These are phyloP conservation scores for Komagataella kurtzmanii DNA, from an alignment of 805 yeast species.

Conservation along the genomic window DNA sequence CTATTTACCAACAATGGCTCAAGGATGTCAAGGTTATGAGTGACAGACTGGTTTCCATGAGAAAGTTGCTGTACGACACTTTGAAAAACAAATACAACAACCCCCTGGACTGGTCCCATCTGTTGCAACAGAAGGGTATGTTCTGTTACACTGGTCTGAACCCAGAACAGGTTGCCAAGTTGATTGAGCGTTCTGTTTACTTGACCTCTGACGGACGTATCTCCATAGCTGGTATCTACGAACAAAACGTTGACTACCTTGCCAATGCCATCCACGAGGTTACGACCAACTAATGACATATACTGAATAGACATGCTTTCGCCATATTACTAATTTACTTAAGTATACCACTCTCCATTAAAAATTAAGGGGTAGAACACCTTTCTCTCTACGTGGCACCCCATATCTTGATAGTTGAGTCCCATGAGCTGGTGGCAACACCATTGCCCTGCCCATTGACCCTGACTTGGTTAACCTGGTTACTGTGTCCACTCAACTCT, in stretches of 20 bases:
- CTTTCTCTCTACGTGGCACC: slow-evolving; percentile 2
- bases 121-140: slow-evolving; percentile 90
- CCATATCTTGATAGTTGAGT: slow-evolving; percentile 60
- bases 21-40: slow-evolving; percentile 70
- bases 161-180: slow-evolving; percentile 53
- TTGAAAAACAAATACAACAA: slow-evolving; percentile 35
- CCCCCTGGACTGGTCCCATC: slow-evolving; percentile 72
- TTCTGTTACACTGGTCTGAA: slow-evolving; percentile 82
- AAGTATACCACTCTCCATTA: not conserved
- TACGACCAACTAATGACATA: slow-evolving; percentile 10
- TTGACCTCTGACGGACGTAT: slow-evolving; percentile 86
- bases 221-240: slow-evolving; percentile 81
- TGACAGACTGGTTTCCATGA: slow-evolving; percentile 61
- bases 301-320: not conserved
- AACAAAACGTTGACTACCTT: slow-evolving; percentile 62
- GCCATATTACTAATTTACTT: slow-evolving; percentile 2
- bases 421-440: slow-evolving; percentile 74
- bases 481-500: slow-evolving; percentile 48
- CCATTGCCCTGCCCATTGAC: slow-evolving; percentile 67
- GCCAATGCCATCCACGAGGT: slow-evolving; percentile 49
- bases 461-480: slow-evolving; percentile 47
- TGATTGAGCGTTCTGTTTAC: slow-evolving; percentile 68
- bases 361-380: too few relatives aligned
- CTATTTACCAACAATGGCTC: slow-evolving; percentile 64
- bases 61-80: slow-evolving; percentile 47